Base-by-base conservation (phyloP, 2,329 filamentous ascomycete species). In the Diaporthe citri region DNA sequence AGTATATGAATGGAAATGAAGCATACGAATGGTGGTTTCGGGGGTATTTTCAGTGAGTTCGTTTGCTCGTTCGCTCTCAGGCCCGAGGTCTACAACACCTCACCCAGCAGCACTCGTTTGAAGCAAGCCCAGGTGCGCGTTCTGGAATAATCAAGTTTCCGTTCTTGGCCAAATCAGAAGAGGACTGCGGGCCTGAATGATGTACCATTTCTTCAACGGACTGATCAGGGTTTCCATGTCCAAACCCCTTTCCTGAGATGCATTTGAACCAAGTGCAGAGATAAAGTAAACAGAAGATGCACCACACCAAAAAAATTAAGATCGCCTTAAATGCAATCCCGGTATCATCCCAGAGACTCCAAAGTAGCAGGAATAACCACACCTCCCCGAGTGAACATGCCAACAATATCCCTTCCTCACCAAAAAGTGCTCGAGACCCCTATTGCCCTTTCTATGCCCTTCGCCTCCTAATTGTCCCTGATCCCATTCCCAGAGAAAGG, bases 331-430 rank as follows among this genome's bases (percentile, higher is more conserved):
- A 72, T 72, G 70, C 57, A 55, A 55, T 22, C 46, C 46, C 43
- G 57, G 57, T 64, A 72, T 64, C 46, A 39, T 43, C 57, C 70
- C 10, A 64, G 34, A 43, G 25, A 72, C 70, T 72, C 70, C 70
- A 56, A 64, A 39, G 57, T 52, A 64, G 46, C 70, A 72, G n/a
- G 46, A 41, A 25, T 31, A 64, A 43, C 17, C 56, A 41, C 34
- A 31, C 56, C 46, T 43, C 17, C 15, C 43, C 34, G 55, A 64
- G 57, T 52, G n/a, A 52, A 43, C 39, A 74, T 59, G 55, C 56
- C 70, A n/a, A 62, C 56, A 48, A 17, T 52, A 52, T 67, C 28
- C n/a, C 46, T 36, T 36, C 34, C 34, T 39, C 31, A 39, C 36
- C 57, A 17, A 6, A 6, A 59, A 60, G 41, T 67, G 31, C 52